Conservation (phyloP, 257 asterid species). For the Solanum piurae region DNA sequence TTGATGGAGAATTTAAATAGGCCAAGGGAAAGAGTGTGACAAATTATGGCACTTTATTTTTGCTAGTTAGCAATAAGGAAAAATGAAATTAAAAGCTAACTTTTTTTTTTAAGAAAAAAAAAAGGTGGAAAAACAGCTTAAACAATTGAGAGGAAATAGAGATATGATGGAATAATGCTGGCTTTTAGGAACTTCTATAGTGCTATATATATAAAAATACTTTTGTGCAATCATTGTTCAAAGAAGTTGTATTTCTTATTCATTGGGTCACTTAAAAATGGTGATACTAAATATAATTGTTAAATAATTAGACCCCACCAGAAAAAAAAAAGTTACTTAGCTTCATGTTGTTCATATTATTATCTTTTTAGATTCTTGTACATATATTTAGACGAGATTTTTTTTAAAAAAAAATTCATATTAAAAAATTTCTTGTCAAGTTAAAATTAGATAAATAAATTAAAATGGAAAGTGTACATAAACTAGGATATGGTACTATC, state of each 20-base stretch:
- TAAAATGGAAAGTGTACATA: background rate
- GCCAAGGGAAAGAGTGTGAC: background rate
- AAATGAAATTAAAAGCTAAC: background rate
- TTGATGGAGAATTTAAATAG: constrained; percentile 4
- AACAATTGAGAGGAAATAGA: background rate
- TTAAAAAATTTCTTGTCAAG: no score
- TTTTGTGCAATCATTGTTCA: background rate
- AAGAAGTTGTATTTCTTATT: background rate
- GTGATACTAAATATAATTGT: background rate
- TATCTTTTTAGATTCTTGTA: background rate
- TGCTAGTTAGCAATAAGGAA: background rate
- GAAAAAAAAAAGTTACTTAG: background rate
- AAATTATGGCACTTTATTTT: background rate
- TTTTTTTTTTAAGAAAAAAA: background rate
- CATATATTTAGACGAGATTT: background rate
- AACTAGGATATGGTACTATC: background rate
- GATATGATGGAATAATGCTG: background rate
- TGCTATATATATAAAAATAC: background rate
- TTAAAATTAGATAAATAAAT: background rate
- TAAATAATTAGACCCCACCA: background rate
- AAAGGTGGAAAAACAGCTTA: background rate
- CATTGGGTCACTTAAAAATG: background rate
- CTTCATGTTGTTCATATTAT: background rate
- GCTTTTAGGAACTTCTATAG: background rate
- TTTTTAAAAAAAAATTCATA: no score